Evolutionary conservation across 1,284 basidiomycete genomes (phyloP).

Genomic region (Irpex sp.): DNA sequence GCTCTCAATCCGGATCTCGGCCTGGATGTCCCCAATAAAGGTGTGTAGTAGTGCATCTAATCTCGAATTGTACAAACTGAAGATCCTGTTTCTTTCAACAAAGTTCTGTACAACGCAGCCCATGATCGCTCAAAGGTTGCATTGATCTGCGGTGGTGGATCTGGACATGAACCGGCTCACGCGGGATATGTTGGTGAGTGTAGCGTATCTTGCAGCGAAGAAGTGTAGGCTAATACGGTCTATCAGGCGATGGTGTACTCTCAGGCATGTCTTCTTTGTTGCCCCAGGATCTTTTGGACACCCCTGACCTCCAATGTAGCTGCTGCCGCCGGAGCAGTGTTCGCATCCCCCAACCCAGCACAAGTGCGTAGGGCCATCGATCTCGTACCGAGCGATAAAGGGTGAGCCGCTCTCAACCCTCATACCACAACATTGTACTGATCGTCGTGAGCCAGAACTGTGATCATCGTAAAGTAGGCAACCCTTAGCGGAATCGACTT

Average conservation of each 20-base stretch:
- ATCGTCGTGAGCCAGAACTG: conserved; percentile 40
- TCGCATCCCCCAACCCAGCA: conserved; percentile 81
- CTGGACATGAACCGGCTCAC: conserved; percentile 88
- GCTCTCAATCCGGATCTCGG: conserved; percentile 65
- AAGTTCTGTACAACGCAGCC: conserved; percentile 59
- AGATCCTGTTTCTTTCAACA: not conserved
- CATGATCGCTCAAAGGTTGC: conserved; percentile 67
- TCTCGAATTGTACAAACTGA: not conserved
- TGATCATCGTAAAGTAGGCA: conserved; percentile 80
- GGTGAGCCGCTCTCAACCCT: conserved; percentile 38
- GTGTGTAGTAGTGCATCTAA: conserved; percentile 26
- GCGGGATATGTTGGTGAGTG: conserved; percentile 70
- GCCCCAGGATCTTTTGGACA: not conserved
- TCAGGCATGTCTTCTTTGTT: conserved; percentile 41
- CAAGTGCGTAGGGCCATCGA: conserved; percentile 81
- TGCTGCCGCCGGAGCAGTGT: conserved; percentile 83
- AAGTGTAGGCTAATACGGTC: not conserved
- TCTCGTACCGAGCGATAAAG: conserved; percentile 71
- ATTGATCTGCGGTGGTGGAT: conserved; percentile 85
- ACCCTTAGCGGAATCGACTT: not conserved
- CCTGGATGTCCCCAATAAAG: conserved; percentile 63
- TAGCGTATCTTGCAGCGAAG: not conserved
- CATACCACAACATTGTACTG: not conserved
- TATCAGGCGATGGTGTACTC: conserved; percentile 69
- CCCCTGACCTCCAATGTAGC: conserved; percentile 32